These are phyloP conservation scores for Hypoxylon rubiginosum DNA, from an alignment of 2,329 filamentous ascomycete genomes.

Conservation along the genomic window DNA sequence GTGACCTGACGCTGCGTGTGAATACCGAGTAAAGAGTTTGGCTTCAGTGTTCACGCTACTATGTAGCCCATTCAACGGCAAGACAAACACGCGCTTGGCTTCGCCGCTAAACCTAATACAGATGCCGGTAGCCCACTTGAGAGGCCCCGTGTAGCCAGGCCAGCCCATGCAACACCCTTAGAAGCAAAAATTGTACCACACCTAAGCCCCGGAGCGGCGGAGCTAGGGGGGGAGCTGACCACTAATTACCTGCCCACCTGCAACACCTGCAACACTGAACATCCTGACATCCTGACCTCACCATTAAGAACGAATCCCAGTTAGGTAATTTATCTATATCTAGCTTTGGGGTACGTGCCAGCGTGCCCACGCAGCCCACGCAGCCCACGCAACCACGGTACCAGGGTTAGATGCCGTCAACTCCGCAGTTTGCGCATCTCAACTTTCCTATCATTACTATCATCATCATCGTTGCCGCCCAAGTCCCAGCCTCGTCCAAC, in stretches of 20 bases:
- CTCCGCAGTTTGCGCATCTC: conserved; percentile 39
- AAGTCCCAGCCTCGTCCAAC: conserved; percentile 25
- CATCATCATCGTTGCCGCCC: conserved; percentile 30
- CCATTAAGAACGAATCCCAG: conserved; percentile 26
- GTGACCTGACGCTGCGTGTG: neutral
- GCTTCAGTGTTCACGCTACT: conserved; percentile 4
- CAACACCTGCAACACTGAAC: neutral
- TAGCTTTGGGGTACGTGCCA: neutral
- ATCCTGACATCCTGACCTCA: conserved; percentile 34
- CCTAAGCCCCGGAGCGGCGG: conserved; percentile 11
- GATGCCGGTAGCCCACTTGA: conserved; percentile 8
- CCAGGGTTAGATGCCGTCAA: conserved; percentile 20
- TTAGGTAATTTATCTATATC: conserved; percentile 21
- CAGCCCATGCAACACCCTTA: neutral
- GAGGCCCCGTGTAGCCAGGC: conserved; percentile 11
- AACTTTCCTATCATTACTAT: conserved; percentile 24
- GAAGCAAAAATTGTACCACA: conserved; percentile 13
- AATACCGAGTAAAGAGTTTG: neutral
- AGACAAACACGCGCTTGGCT: conserved; percentile 24
- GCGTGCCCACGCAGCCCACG: too few species aligned
- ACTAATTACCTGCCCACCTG: conserved; percentile 9
- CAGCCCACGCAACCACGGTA: too few species aligned
- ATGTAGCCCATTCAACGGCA: conserved; percentile 5
- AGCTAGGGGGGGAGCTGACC: conserved; percentile 1
- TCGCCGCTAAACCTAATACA: conserved; percentile 21